Percentiles rank a stretch among this genome's conserved stretches.
phyloP scores from a whole-genome alignment of 306 rosid genomes.

The Dalbergia cultrata region DNA sequence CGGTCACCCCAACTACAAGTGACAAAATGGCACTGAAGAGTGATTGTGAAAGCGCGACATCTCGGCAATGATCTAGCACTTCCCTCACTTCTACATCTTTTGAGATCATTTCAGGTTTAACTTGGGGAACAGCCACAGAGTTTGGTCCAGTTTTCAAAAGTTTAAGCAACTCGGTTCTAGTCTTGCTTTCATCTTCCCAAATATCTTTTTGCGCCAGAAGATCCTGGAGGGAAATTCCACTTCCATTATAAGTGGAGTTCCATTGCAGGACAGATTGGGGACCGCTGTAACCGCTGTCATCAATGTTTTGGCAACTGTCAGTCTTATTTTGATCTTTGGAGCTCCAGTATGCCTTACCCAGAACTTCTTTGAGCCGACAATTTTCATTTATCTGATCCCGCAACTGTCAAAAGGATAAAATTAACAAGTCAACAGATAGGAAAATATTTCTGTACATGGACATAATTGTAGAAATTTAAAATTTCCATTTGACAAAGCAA shows the following conservation, averaged over 20 bases:
- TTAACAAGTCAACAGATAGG: conserved; percentile 32
- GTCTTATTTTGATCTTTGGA: conserved; percentile 49
- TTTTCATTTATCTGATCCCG: conserved; percentile 65
- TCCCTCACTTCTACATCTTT: conserved; percentile 35
- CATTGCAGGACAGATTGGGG: conserved; percentile 44
- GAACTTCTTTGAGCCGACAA: conserved; percentile 65
- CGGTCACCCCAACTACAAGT: conserved; percentile 68
- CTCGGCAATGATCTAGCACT: conserved; percentile 50
- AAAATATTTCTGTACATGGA: background rate
- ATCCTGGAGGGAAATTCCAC: conserved; percentile 55
- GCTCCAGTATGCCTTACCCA: conserved; percentile 64
- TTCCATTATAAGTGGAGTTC: conserved; percentile 57
- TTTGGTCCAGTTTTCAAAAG: conserved; percentile 50
- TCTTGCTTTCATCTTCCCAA: conserved; percentile 53
- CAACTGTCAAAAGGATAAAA: conserved; percentile 57
- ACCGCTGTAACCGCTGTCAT: conserved; percentile 38
- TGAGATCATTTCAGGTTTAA: conserved; percentile 42
- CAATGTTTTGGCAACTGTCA: conserved; percentile 39
- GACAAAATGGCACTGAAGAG: conserved; percentile 80
- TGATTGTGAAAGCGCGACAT: conserved; percentile 66
- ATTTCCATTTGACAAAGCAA: conserved; percentile 6
- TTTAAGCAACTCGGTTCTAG: conserved; percentile 52
- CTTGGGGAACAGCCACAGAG: conserved; percentile 19
- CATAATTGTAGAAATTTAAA: conserved; percentile 8
- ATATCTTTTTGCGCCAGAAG: conserved; percentile 49